Evolutionary conservation across 148 eudicot genomes (phyloP), one percentile per base, ranked within the genome.

Genomic region (Rheum nobile): DNA sequence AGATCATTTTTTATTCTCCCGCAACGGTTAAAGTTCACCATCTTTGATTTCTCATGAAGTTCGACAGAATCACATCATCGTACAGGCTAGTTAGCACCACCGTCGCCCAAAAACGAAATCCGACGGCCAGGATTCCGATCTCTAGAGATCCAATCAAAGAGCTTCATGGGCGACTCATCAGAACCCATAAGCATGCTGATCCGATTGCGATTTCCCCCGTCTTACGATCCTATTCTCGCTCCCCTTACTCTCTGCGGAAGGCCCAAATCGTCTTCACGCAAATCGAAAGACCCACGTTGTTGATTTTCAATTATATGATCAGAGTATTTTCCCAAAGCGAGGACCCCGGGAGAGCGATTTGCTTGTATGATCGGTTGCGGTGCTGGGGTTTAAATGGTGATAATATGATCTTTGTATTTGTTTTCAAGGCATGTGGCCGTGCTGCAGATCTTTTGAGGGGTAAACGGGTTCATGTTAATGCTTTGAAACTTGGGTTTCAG

Each of bases 371-470:
- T 44, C 48, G 67, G 72, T 78, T 91, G 92, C 84, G 83, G 46
- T 75, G 17, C 14, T 37, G n/a, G 68, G 90, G 89, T 75, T 75
- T 87, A 7, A 75, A 44, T 35, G 94, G 90, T 17, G 79, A 86
- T 80, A 83, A 88, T 74, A 80, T 89, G 65, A 86, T 84, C 19
- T 72, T 82, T 61, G 78, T 88, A 71, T 89, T 77, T 74, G 80
- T 79, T 14, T 81, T 85, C 69, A 87, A 91, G 71, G 91, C 90
- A 7, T 84, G 93, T 74, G 85, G 82, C 43, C 77, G 82, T 21
- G 83, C 83, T 78, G 71, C 67, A 6, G 82, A 83, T 78, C 47
- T 78, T 81, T 12, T 74, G 24, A 26, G 28, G 81, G 94, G 94
- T 31, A 75, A 74, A 72, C 81, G 50, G 76, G 78, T 88, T 61